Evolutionary conservation across 140 eudicot genomes (phyloP).

Genomic region (Cichorium intybus): DNA sequence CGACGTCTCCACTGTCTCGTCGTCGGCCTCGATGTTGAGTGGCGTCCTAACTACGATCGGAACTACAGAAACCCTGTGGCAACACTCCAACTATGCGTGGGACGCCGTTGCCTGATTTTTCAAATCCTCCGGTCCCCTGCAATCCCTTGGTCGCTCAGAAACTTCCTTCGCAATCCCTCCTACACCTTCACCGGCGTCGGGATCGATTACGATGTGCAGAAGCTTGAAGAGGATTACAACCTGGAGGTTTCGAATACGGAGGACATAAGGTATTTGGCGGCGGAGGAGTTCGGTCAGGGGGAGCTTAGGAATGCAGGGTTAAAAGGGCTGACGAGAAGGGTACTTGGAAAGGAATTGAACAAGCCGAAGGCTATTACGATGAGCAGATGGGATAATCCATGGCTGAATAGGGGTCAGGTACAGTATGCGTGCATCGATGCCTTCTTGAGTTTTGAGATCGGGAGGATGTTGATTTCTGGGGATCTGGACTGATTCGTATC

Average conservation of each 20-base stretch:
- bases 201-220: conserved; percentile 30
- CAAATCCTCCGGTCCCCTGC: conserved; percentile 37
- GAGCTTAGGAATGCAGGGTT: conserved; percentile 31
- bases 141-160: conserved; percentile 27
- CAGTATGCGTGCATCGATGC: conserved; percentile 50
- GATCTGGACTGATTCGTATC: neutral
- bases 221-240: conserved; percentile 34
- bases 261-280: conserved; percentile 44
- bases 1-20: conserved; percentile 24
- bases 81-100: conserved; percentile 53
- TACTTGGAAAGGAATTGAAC: conserved; percentile 28
- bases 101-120: conserved; percentile 43
- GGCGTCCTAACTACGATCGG: conserved; percentile 46
- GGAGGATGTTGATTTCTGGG: conserved; percentile 14
- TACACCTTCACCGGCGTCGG: conserved; percentile 50
- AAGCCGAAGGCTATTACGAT: conserved; percentile 30
- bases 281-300: neutral
- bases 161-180: conserved; percentile 30
- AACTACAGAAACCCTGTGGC: conserved; percentile 36
- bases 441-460: conserved; percentile 33
- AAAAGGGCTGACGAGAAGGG: conserved; percentile 16
- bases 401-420: conserved; percentile 31
- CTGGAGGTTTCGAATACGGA: conserved; percentile 23
- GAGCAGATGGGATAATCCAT: conserved; percentile 43
- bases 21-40: conserved; percentile 66